A percentile compares a stretch with the other conserved stretches of the same genome.
Evolutionary conservation across 441 rosid species (phyloP).

Genomic region (Breynia disticha): DNA sequence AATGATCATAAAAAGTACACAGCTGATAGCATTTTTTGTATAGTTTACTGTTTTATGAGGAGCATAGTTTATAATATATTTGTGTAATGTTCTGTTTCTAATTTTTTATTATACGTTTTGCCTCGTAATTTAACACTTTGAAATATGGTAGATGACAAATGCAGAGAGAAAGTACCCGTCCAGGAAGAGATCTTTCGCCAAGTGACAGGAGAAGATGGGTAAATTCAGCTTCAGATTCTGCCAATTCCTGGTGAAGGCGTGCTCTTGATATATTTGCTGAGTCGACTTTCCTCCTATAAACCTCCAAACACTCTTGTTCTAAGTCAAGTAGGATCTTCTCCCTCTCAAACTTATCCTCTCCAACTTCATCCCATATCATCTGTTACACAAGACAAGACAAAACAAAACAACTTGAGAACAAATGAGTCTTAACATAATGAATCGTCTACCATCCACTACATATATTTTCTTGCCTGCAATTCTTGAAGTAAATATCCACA

Average conservation of each 20-base stretch:
- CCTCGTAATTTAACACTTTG: neutral
- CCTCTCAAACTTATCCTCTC: slow-evolving; percentile 67
- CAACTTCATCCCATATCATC: slow-evolving; percentile 99
- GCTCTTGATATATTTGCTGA: slow-evolving; percentile 90
- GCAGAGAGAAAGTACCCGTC: slow-evolving; percentile 53
- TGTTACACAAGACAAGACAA: slow-evolving; percentile 21
- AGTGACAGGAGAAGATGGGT: slow-evolving; percentile 93
- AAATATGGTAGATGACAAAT: slow-evolving; percentile 7
- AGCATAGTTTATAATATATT: too few relatives aligned
- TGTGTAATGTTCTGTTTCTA: neutral
- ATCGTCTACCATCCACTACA: neutral
- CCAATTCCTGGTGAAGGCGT: slow-evolving; percentile 90
- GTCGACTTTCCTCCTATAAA: slow-evolving; percentile 92
- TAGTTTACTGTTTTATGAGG: neutral
- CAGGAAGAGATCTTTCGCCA: slow-evolving; percentile 90
- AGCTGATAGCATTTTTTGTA: slow-evolving; percentile 1
- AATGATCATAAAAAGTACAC: slow-evolving; percentile 5
- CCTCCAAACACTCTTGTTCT: slow-evolving; percentile 90
- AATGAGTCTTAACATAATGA: neutral
- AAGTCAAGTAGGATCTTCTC: slow-evolving; percentile 79
- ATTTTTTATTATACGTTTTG: slow-evolving; percentile 1
- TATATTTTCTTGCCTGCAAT: slow-evolving; percentile 54
- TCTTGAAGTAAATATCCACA: slow-evolving; percentile 91
- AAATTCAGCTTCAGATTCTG: slow-evolving; percentile 95
- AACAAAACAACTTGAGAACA: slow-evolving; percentile 10